phyloP scores from a whole-genome alignment of 2,329 filamentous ascomycete genomes.

The Balansia obtecta region DNA sequence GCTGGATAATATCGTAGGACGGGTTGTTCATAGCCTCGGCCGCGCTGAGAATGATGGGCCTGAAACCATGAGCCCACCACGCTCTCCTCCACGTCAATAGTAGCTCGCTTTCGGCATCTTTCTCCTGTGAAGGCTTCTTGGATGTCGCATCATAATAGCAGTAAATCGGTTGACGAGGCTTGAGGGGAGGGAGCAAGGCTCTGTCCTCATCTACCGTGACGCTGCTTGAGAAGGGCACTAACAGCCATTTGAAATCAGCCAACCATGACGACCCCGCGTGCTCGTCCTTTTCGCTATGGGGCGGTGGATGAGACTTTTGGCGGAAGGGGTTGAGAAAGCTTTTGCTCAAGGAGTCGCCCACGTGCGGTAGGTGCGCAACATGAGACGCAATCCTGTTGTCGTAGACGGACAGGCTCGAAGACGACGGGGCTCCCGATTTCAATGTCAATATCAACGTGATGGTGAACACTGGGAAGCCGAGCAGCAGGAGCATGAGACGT shows the following conservation, averaged over 20 bases:
- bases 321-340: constrained; percentile 54
- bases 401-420: constrained; percentile 35
- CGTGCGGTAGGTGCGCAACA: constrained; percentile 9
- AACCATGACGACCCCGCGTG: constrained; percentile 75
- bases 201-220: constrained; percentile 71
- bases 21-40: constrained; percentile 77
- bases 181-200: constrained; percentile 68
- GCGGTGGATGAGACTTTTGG: constrained; percentile 56
- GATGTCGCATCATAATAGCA: constrained; percentile 73
- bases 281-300: constrained; percentile 65
- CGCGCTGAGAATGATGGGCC: constrained; percentile 65
- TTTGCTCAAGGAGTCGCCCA: constrained; percentile 28
- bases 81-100: constrained; percentile 81
- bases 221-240: constrained; percentile 69
- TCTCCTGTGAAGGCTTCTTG: constrained; percentile 48
- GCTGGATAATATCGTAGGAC: constrained; percentile 59
- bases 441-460: constrained; percentile 41
- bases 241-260: constrained; percentile 79
- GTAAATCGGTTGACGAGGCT: constrained; percentile 62
- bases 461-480: constrained; percentile 38
- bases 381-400: constrained; percentile 38
- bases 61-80: constrained; percentile 93
- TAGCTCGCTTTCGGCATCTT: constrained; percentile 64
- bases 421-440: constrained; percentile 33
- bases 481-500: constrained; percentile 39